phyloP scores from a whole-genome alignment of 208 protist species.

The Trypanosoma grayi region DNA sequence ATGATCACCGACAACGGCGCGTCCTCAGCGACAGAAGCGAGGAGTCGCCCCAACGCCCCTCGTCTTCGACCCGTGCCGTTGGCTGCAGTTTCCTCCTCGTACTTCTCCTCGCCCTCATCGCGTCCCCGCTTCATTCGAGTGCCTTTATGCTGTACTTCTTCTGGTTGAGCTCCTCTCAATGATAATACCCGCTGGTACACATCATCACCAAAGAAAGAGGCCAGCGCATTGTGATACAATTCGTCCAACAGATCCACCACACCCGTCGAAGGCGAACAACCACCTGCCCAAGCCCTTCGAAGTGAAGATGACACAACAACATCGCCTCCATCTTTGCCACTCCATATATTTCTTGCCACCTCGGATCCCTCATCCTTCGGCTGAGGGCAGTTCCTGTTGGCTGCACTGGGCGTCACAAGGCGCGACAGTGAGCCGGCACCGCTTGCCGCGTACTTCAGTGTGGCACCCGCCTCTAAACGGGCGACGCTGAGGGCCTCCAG shows the following conservation, averaged over 20 bases:
- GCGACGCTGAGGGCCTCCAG: conserved; percentile 25
- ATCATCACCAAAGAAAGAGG: conserved; percentile 16
- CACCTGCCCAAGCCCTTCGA: background rate
- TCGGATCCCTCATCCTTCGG: background rate
- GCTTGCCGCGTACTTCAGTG: conserved; percentile 29
- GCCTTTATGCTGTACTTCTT: too few species aligned
- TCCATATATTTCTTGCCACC: background rate
- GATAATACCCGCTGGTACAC: conserved; percentile 18
- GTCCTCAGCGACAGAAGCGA: conserved; percentile 34
- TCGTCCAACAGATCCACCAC: conserved; percentile 18
- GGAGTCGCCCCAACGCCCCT: conserved; percentile 33
- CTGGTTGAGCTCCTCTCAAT: background rate
- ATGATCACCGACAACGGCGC: conserved; percentile 37
- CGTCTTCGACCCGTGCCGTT: background rate
- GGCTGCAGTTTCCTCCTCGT: too few species aligned
- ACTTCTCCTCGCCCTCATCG: background rate
- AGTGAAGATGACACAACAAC: background rate
- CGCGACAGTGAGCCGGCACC: conserved; percentile 18
- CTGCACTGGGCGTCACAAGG: background rate
- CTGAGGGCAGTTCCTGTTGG: background rate
- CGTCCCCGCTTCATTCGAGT: background rate
- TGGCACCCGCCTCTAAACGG: conserved; percentile 30
- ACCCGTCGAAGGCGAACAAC: background rate
- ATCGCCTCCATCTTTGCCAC: background rate
- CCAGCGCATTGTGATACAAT: conserved; percentile 6